Base-by-base conservation (phyloP, 768 basidiomycete species). In the Mrakia blollopis region DNA sequence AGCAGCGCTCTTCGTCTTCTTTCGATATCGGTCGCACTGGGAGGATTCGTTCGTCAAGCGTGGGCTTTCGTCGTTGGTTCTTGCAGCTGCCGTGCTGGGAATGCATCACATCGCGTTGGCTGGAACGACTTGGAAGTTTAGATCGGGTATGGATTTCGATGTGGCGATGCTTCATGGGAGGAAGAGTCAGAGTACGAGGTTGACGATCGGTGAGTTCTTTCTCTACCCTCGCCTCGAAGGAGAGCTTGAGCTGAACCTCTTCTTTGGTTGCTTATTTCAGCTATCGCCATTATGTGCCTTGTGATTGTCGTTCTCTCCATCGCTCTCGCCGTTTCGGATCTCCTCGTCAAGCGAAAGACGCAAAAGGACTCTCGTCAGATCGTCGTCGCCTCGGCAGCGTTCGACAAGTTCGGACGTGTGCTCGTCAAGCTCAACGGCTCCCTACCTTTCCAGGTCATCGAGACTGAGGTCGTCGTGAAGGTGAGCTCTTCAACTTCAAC, bases 101-200 rank as follows among this genome's bases (percentile, higher is more conserved):
- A 84, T 84, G 84, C 84, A 84, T 80, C 84, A 84, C 75, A 81
- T 83, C 74, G 84, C 80, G 72, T 80, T 84, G 21, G 83, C 81
- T 23, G 83, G 83, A n/a, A 83, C 83, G 0, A 81, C 80, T 2
- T 84, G 82, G 75, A 71, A 14, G 57, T 70, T 71, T 41, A 70
- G 54, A 30, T 14, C 80, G 63, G 39, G 52, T 14, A n/a, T 2
- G 39, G 79, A 74, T 16, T 76, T 79, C 41, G 54, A 67, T 23
- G 76, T 79, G 9, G 77, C 62, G 28, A 39, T 61, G 32, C 77
- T 82, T 10, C 79, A 78, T 13, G 76, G 65, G 75, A 25, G 81
- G 80, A 32, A 65, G 72, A 79, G 67, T 11, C 81, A 84, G 75
- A 79, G 77, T 44, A 80, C 81, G 16, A 72, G 81, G 7, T 73